Percentiles rank a stretch among this genome's conserved stretches.
These are phyloP conservation scores for Podospora bellae-mahoneyi DNA, from an alignment of 495 filamentous ascomycete genomes.

Conservation along the genomic window DNA sequence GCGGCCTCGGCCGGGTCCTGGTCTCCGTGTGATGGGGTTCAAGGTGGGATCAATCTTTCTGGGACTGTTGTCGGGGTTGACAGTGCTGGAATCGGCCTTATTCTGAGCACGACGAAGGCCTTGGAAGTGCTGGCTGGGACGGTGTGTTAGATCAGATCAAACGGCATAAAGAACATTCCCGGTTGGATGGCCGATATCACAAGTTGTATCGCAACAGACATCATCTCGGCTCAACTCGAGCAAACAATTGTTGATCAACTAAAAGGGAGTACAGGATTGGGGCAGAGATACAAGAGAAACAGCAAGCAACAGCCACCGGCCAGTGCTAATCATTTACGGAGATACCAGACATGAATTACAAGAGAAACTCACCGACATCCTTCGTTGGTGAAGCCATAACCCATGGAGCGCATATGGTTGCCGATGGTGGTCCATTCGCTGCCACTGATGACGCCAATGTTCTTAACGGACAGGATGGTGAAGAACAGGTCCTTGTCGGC, in stretches of 20 bases:
- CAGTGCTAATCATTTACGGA: constrained; percentile 6
- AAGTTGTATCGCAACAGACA: background rate
- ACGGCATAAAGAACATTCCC: background rate
- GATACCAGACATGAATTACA: constrained; percentile 9
- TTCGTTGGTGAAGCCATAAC: constrained; percentile 54
- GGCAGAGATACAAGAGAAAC: background rate
- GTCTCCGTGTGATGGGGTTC: constrained; percentile 50
- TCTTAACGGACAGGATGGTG: constrained; percentile 53
- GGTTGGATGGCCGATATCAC: background rate
- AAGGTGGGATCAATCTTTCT: constrained; percentile 40
- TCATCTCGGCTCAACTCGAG: background rate
- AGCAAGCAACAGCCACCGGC: constrained; percentile 8
- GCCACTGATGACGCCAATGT: constrained; percentile 53
- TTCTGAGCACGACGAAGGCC: constrained; percentile 47
- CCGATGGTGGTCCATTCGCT: constrained; percentile 52
- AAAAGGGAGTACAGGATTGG: background rate
- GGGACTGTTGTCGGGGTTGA: constrained; percentile 17
- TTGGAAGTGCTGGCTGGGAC: constrained; percentile 49
- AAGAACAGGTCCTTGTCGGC: constrained; percentile 55
- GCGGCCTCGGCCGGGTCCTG: constrained; percentile 47
- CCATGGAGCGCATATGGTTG: constrained; percentile 48
- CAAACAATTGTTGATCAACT: background rate
- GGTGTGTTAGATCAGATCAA: constrained; percentile 6
- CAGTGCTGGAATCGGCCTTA: constrained; percentile 38
- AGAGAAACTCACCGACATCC: constrained; percentile 48